Base-by-base conservation (phyloP, 177 flowering plant species). In the Vitis hybrid region DNA sequence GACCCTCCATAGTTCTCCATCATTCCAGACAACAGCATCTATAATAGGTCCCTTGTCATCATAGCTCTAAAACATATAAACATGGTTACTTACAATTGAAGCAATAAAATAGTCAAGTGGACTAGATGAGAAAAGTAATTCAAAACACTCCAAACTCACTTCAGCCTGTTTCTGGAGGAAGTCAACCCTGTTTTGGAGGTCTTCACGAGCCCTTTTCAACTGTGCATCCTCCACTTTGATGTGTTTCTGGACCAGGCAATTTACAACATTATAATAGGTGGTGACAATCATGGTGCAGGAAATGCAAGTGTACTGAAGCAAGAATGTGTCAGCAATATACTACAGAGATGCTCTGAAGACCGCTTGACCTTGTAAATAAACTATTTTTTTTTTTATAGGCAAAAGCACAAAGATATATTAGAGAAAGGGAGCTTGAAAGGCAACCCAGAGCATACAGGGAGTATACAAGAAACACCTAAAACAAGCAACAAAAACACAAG, bases 1-100 rank as follows among this genome's bases (percentile, higher is more conserved):
- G 74, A 80, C 98, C 81, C 99, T 87, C 99, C 99, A 95, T 50
- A 88, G 74, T 73, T 90, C 89, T 73, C 99, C 99, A 86, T 93
- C 98, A 80, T 91, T 85, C 99, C 99, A 95, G 27, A 91, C 98
- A 72, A 95, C 98, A 85, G 91, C 99, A 86, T 95, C 98, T 65
- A 95, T 87, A 46, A 93, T 78, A 64, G 99, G 98, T 3, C 99
- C 99, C 70, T 79, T 93, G 76, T 95, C 99, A 71, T 95, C 96
- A 72, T 93, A 95, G 82, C 79, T 87, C 99, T 95, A 81, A 49
- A 67, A 79, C 57, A 69, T 40, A 71, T 10, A 70, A 58, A 61
- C 48, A 69, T 14, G 19, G 51, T 16, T 62, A 67, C 40, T 56
- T 51, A 65, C 6, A 52, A 62, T 12, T 46, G 10, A 6, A 9